Evolutionary conservation across 257 asterid species (phyloP).

Genomic region (Cinchona pubescens): DNA sequence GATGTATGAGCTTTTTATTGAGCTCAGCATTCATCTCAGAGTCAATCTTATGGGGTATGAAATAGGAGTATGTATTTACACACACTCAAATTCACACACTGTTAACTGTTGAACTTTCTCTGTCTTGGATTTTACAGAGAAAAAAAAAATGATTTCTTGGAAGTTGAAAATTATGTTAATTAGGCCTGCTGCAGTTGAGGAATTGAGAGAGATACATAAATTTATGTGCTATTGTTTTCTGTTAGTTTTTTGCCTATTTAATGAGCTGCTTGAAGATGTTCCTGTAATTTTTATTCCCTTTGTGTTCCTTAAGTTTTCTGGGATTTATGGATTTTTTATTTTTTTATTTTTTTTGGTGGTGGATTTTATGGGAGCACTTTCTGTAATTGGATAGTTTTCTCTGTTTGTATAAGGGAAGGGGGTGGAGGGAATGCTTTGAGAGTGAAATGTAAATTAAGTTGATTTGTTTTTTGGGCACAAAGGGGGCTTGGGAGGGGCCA

Average conservation of each 20-base stretch:
- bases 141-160: no score
- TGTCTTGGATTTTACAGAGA: background rate
- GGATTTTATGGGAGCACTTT: no score
- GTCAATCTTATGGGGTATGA: conserved; percentile 86
- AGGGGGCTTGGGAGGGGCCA: background rate
- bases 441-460: background rate
- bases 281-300: no score
- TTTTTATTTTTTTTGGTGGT: no score
- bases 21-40: conserved; percentile 87
- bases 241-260: no score
- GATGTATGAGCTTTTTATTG: conserved; percentile 88
- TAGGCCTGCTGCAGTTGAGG: background rate
- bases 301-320: no score
- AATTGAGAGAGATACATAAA: background rate
- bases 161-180: background rate
- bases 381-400: background rate
- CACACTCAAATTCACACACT: background rate
- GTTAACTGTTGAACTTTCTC: background rate
- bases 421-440: background rate
- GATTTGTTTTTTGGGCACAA: background rate
- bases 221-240: no score
- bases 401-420: background rate
- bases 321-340: no score
- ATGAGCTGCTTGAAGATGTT: no score
- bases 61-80: background rate